Evolutionary conservation across 1,139 yeast species (phyloP), one percentile per base, ranked within the genome.

Genomic region (Debaryomycetaceae sp.): DNA sequence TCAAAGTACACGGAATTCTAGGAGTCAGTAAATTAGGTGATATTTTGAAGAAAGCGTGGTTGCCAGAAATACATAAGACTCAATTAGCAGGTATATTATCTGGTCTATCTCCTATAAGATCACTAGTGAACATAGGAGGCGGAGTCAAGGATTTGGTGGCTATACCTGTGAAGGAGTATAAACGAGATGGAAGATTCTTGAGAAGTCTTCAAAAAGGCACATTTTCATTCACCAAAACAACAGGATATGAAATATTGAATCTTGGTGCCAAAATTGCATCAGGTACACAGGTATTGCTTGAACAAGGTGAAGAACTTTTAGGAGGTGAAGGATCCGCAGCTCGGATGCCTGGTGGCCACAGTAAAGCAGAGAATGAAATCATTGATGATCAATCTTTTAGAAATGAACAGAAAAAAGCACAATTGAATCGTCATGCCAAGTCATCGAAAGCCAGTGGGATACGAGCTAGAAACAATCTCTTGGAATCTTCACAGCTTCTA

Each of bases 221-320:
- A 0, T 63, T 70, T 36, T 73, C 81, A n/a, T 88, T 92, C 62
- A 82, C 92, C 1, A 81, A 78, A 50, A 82, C 84, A 8, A 85
- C 98, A 0, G 80, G 95, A 2, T 84, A 83, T 43, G 97, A 91
- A 58, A 61, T 91, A 30, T 69, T 91, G 33, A 83, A 83, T 51
- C 67, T 92, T 38, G 96, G 97, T 0, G 95, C 87, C 0, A 87
- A 85, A 52, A 58, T 91, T 30, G 94, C 95, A 1, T 84, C 91
- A 4, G 97, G 97, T 0, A 87, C 97, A 0, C 97, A 89, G 56
- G 81, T 82, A 0, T 61, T 87, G 7, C 65, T 91, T 38, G 97
- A 89, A 50, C 80, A 78, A 43, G 84, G 95, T 0, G 98, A 91
- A 56, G 84, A 80, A 45, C 73, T 75, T 4, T 64, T 86, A 41